phyloP scores from a whole-genome alignment of 139 green algal species.

The Pseudopediastrum boryanum region DNA sequence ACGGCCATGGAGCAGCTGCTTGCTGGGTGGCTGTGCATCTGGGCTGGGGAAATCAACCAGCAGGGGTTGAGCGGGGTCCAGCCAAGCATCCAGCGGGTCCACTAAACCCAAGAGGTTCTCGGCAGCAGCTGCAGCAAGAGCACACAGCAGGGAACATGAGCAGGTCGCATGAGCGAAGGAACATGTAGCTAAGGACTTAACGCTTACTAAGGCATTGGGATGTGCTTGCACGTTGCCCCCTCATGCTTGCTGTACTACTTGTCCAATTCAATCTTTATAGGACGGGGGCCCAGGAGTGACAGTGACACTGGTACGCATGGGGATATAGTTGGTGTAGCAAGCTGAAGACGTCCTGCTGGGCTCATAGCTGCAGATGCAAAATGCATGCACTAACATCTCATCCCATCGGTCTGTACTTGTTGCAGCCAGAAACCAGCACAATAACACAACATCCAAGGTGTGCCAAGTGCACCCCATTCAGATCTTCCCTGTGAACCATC shows the following conservation, averaged over 20 bases:
- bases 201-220: not conserved
- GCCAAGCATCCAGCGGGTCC: constrained; percentile 22
- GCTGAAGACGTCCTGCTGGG: not conserved
- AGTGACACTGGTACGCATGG: too few relatives aligned
- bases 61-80: constrained; percentile 30
- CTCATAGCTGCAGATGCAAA: not conserved
- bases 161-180: not conserved
- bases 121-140: constrained; percentile 10
- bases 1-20: not conserved
- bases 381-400: too few relatives aligned
- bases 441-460: not conserved
- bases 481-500: too few relatives aligned
- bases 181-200: not conserved
- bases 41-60: not conserved
- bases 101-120: not conserved
- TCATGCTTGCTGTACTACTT: too few relatives aligned
- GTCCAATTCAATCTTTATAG: too few relatives aligned
- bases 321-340: too few relatives aligned
- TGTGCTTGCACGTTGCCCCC: not conserved
- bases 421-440: not conserved
- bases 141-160: not conserved
- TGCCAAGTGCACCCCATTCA: too few relatives aligned
- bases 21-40: not conserved
- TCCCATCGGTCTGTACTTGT: too few relatives aligned
- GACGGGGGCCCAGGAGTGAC: too few relatives aligned